Conservation (phyloP, 2,329 filamentous ascomycete genomes). For the Nectriaceae sp. region DNA sequence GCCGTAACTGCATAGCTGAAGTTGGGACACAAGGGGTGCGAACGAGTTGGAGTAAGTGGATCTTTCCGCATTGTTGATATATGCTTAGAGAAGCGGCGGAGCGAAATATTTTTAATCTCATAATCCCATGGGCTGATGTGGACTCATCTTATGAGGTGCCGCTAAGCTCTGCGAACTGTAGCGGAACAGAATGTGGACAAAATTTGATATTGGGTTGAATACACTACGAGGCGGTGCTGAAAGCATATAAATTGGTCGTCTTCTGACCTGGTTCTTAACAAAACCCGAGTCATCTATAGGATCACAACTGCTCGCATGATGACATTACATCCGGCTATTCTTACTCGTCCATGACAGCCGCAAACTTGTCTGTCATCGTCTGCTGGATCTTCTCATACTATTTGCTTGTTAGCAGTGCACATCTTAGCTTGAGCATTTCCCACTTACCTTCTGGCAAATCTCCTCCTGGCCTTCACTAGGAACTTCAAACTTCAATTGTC, state of each 20-base stretch:
- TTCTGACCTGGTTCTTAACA: slow-evolving; percentile 22
- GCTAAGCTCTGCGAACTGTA: too few species aligned
- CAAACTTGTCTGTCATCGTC: slow-evolving; percentile 96
- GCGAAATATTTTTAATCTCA: too few species aligned
- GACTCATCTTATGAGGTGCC: too few species aligned
- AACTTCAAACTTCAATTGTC: slow-evolving; percentile 96
- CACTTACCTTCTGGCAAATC: slow-evolving; percentile 78
- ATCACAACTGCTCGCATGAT: slow-evolving; percentile 21
- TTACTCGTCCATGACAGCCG: slow-evolving; percentile 93
- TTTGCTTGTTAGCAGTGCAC: slow-evolving; percentile 39
- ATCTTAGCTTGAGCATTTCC: neutral
- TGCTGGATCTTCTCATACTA: slow-evolving; percentile 92
- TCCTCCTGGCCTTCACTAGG: slow-evolving; percentile 81
- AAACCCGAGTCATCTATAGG: slow-evolving; percentile 33
- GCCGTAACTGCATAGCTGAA: too few species aligned
- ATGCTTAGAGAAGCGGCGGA: too few species aligned
- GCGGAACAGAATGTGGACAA: neutral
- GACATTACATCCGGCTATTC: slow-evolving; percentile 7
- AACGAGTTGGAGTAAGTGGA: too few species aligned
- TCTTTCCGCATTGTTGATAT: too few species aligned
- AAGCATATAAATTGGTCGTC: slow-evolving; percentile 25
- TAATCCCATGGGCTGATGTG: too few species aligned
- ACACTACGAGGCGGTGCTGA: slow-evolving; percentile 31
- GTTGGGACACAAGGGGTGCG: too few species aligned
- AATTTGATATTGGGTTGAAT: slow-evolving; percentile 26